These are phyloP conservation scores for Debaryomycetaceae sp. DNA, from an alignment of 1,139 yeast species.

Conservation along the genomic window DNA sequence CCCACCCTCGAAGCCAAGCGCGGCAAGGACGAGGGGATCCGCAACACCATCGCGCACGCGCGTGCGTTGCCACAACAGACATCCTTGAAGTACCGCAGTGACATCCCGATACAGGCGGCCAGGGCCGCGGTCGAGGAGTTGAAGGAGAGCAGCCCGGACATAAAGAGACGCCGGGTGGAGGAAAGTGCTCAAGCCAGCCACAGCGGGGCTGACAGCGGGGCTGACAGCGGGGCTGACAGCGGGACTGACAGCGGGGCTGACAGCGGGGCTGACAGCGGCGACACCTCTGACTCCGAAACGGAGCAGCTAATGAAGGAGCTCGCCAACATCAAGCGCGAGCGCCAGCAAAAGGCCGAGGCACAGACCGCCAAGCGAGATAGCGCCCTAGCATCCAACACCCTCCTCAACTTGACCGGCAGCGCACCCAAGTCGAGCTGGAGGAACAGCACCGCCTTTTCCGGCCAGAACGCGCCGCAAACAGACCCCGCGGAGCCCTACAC, in stretches of 20 bases:
- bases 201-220: constrained; percentile 15
- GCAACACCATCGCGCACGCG: constrained; percentile 55
- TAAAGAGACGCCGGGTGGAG: constrained; percentile 9
- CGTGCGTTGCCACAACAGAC: constrained; percentile 70
- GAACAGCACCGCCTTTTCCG: constrained; percentile 43
- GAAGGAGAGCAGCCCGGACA: constrained; percentile 11
- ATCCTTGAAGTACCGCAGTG: constrained; percentile 55
- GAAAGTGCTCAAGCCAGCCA: constrained; percentile 7
- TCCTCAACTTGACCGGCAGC: constrained; percentile 20
- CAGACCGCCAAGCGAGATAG: constrained; percentile 10
- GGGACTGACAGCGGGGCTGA: constrained; percentile 17
- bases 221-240: constrained; percentile 14
- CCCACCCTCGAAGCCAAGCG: constrained; percentile 86
- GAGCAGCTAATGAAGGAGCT: constrained; percentile 48
- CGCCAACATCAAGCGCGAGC: constrained; percentile 45
- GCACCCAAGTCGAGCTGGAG: constrained; percentile 50
- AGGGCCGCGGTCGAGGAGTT: constrained; percentile 24
- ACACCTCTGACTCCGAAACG: constrained; percentile 16
- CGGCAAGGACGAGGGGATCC: constrained; percentile 50
- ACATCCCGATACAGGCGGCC: constrained; percentile 19
- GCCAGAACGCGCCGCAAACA: constrained; percentile 21
- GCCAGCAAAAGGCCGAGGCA: constrained; percentile 19
- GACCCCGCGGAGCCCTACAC: constrained; percentile 29
- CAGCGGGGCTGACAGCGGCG: constrained; percentile 4
- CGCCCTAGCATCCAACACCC: constrained; percentile 40